phyloP scores from a whole-genome alignment of 305 asterid species.

The Fraxinus albicans region DNA sequence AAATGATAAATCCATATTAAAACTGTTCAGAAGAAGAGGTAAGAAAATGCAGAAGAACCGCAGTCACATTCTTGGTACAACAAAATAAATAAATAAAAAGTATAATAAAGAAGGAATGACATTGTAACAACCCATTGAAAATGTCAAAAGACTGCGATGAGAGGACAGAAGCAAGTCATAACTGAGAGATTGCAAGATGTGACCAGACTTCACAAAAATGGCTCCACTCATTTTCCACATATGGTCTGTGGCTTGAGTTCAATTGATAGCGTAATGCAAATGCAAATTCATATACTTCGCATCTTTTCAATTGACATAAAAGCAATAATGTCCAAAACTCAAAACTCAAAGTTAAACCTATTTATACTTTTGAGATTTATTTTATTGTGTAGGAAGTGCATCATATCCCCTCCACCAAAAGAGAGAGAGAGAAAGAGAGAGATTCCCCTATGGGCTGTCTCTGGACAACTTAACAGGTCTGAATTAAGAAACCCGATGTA shows the following conservation, averaged over 20 bases:
- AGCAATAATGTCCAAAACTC: neutral
- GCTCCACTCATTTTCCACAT: neutral
- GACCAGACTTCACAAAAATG: neutral
- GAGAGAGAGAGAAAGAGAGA: neutral
- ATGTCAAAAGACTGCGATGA: constrained; percentile 3
- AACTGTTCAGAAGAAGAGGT: constrained; percentile 6
- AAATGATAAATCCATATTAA: constrained; percentile 13
- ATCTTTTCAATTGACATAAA: neutral
- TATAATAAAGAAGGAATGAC: neutral
- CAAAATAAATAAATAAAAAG: neutral
- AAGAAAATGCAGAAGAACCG: neutral
- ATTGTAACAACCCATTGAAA: neutral
- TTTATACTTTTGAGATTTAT: neutral
- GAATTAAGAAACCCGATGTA: neutral
- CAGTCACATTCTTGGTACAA: neutral
- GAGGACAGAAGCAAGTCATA: constrained; percentile 3
- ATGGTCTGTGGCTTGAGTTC: neutral
- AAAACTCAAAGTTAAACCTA: neutral
- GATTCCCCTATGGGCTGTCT: neutral
- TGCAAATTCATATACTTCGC: neutral
- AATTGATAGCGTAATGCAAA: neutral
- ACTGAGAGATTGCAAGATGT: neutral
- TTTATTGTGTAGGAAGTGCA: neutral
- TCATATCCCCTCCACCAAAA: neutral
- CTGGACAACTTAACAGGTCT: neutral